Evolutionary conservation across 345 rosid genomes (phyloP).

Genomic region (Salix exigua): DNA sequence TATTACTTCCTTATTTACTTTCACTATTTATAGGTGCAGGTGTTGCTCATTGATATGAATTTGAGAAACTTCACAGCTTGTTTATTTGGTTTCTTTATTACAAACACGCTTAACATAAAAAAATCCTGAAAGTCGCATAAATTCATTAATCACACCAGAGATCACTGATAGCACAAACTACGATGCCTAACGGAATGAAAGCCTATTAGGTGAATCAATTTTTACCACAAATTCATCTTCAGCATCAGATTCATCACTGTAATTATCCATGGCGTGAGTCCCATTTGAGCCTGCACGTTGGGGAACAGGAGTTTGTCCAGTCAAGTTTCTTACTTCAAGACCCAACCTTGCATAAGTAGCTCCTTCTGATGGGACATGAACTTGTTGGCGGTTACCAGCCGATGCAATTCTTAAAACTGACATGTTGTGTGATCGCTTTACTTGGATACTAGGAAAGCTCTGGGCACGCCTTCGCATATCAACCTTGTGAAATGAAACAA

Average conservation of each 20-base stretch:
- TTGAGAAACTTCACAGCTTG: background rate
- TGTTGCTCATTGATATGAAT: background rate
- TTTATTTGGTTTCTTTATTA: background rate
- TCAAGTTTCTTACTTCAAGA: constrained; percentile 21
- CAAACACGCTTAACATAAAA: background rate
- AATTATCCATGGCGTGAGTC: constrained; percentile 20
- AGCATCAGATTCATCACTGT: constrained; percentile 57
- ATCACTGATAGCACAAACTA: constrained; percentile 6
- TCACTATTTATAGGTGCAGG: background rate
- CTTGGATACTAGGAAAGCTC: constrained; percentile 34
- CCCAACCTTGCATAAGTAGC: constrained; percentile 31
- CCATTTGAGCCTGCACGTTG: constrained; percentile 10
- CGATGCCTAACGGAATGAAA: constrained; percentile 50
- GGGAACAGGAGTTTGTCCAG: constrained; percentile 6
- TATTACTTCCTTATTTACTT: background rate
- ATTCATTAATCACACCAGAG: background rate
- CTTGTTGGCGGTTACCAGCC: constrained; percentile 21
- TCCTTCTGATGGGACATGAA: constrained; percentile 58
- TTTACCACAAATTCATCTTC: constrained; percentile 59
- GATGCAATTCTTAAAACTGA: constrained; percentile 37
- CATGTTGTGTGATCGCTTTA: constrained; percentile 40
- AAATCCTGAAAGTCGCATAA: background rate
- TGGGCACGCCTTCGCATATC: constrained; percentile 31
- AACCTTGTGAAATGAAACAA: constrained; percentile 37
- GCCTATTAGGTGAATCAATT: constrained; percentile 76